These are phyloP conservation scores for Fusarium oligoseptatum DNA, from an alignment of 2,329 filamentous ascomycete species.

Conservation along the genomic window DNA sequence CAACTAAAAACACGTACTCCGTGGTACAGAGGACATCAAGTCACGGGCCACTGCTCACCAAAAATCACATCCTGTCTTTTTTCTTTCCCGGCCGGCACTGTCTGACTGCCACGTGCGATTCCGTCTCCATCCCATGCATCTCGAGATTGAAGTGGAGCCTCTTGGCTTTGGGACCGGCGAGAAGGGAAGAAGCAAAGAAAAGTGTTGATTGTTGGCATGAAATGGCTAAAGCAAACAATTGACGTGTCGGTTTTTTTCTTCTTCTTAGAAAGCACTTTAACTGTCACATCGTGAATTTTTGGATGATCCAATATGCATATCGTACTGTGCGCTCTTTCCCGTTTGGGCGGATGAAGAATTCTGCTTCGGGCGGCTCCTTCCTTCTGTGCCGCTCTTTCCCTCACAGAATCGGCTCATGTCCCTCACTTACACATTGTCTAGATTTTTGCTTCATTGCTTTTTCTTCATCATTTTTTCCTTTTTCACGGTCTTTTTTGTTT, in stretches of 20 bases:
- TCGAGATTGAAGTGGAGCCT: conserved; percentile 23
- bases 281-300: background rate
- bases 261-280: background rate
- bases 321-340: background rate
- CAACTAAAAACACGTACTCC: background rate
- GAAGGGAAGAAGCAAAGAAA: conserved; percentile 23
- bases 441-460: conserved; percentile 5
- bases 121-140: conserved; percentile 28
- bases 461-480: background rate
- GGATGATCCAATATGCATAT: background rate
- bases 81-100: conserved; percentile 21
- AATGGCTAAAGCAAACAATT: conserved; percentile 7
- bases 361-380: conserved; percentile 5
- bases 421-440: conserved; percentile 15
- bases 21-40: background rate
- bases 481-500: background rate
- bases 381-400: conserved; percentile 5
- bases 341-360: background rate
- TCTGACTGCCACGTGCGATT: conserved; percentile 40
- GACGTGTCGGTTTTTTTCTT: background rate
- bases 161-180: background rate
- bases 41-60: background rate
- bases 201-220: background rate
- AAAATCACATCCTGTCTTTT: background rate
- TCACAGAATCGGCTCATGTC: background rate